phyloP scores from a whole-genome alignment of 495 filamentous ascomycete genomes.

The Aspergillus conjunctus region DNA sequence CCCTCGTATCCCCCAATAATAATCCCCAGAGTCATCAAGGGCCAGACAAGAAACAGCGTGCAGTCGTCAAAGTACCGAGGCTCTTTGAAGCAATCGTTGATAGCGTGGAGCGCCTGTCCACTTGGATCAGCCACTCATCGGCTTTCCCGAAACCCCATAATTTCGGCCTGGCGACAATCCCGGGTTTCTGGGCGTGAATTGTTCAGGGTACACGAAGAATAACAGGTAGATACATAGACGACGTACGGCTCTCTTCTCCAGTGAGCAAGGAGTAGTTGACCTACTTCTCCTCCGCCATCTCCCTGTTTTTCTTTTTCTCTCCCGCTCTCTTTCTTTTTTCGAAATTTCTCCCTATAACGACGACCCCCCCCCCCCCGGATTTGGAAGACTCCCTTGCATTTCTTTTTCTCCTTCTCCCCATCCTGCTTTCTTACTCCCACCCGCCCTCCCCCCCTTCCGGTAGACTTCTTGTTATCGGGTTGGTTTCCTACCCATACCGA shows the following conservation, averaged over 20 bases:
- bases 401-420: constrained; percentile 4
- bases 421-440: constrained; percentile 14
- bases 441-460: neutral
- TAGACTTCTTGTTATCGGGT: too few species aligned
- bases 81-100: constrained; percentile 13
- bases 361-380: neutral
- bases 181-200: neutral
- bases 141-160: constrained; percentile 7
- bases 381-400: neutral
- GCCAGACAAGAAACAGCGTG: constrained; percentile 7
- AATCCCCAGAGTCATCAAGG: too few species aligned
- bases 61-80: constrained; percentile 31
- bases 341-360: neutral
- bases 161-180: constrained; percentile 20
- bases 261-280: neutral
- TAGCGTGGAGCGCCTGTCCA: constrained; percentile 18
- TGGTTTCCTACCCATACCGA: neutral
- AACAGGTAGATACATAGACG: neutral
- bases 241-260: neutral
- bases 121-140: constrained; percentile 19
- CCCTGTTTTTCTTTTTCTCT: neutral
- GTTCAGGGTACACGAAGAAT: neutral
- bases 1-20: too few species aligned
- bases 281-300: constrained; percentile 5
- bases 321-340: constrained; percentile 5